Conservation (phyloP, 768 basidiomycete genomes). For the Tulasnella sp. region DNA sequence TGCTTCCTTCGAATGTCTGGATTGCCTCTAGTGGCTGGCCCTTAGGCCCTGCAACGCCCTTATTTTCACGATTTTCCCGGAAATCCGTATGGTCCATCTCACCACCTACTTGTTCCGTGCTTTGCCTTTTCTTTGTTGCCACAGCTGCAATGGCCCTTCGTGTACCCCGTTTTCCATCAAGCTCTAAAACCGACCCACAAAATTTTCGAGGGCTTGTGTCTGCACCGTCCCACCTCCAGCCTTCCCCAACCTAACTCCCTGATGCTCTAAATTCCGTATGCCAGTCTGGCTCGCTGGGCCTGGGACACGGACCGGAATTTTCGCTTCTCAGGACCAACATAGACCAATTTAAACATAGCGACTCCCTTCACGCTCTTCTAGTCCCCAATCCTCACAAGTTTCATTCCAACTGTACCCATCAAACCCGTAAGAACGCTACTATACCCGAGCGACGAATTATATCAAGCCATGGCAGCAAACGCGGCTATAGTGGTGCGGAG, state of each 20-base stretch:
- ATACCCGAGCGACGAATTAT: neutral
- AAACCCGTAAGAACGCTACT: neutral
- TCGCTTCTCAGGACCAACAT: neutral
- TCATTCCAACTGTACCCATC: neutral
- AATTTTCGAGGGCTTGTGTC: slow-evolving; percentile 16
- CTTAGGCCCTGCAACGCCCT: slow-evolving; percentile 12
- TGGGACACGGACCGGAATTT: neutral
- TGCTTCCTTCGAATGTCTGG: slow-evolving; percentile 20
- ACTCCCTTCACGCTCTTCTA: neutral
- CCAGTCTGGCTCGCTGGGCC: slow-evolving; percentile 3
- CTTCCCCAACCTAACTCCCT: slow-evolving; percentile 14
- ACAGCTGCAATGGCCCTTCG: neutral
- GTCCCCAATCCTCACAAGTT: neutral
- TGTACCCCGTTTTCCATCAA: slow-evolving; percentile 16
- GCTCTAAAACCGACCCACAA: slow-evolving; percentile 16
- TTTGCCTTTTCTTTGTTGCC: slow-evolving; percentile 21
- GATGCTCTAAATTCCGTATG: slow-evolving; percentile 18
- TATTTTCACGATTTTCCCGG: slow-evolving; percentile 14
- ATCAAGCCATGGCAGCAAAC: slow-evolving; percentile 18
- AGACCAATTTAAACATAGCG: neutral
- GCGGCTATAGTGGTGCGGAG: neutral
- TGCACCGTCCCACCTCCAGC: slow-evolving; percentile 3
- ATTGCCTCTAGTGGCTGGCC: slow-evolving; percentile 10
- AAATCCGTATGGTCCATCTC: slow-evolving; percentile 3
- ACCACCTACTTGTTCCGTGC: slow-evolving; percentile 2